Conservation (phyloP, 2,329 filamentous ascomycete genomes). For the Trichoderma citrinoviride region DNA sequence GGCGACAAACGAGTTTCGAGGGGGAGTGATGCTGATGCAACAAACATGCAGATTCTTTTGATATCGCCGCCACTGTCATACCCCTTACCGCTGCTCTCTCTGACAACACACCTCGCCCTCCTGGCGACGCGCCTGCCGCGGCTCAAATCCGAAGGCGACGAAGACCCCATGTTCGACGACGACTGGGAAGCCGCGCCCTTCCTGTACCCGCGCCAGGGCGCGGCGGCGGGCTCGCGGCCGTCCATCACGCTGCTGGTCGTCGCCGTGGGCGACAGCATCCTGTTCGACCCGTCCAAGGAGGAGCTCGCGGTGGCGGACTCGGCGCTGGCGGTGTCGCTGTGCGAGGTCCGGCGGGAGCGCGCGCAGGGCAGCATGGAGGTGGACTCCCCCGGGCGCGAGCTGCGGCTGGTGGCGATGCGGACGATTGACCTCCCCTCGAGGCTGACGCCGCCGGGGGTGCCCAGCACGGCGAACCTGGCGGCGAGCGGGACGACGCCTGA, state of each 20-base stretch:
- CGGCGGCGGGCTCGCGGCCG: conserved; percentile 52
- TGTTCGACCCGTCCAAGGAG: conserved; percentile 89
- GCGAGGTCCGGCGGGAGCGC: conserved; percentile 40
- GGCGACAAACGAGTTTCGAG: neutral
- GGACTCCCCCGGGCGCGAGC: conserved; percentile 42
- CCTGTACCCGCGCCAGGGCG: conserved; percentile 62
- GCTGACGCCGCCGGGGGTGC: conserved; percentile 67
- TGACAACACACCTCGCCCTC: conserved; percentile 91
- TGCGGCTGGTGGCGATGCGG: conserved; percentile 66
- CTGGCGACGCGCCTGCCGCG: conserved; percentile 81
- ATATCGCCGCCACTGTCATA: conserved; percentile 93
- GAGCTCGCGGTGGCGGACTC: conserved; percentile 91
- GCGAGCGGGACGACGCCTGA: conserved; percentile 42
- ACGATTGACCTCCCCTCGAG: conserved; percentile 74
- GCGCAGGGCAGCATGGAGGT: conserved; percentile 39
- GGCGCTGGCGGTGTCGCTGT: conserved; percentile 80
- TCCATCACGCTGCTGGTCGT: conserved; percentile 90
- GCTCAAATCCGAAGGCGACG: conserved; percentile 84
- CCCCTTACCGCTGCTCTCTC: conserved; percentile 84
- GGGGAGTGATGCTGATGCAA: conserved; percentile 17
- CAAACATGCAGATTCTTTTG: conserved; percentile 72
- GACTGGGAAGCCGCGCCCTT: conserved; percentile 86
- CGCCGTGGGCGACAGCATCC: conserved; percentile 79
- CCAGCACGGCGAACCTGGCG: conserved; percentile 60
- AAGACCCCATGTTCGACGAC: conserved; percentile 96